Evolutionary conservation across 2,329 filamentous ascomycete genomes (phyloP).

Genomic region (Monosporascus sp.): DNA sequence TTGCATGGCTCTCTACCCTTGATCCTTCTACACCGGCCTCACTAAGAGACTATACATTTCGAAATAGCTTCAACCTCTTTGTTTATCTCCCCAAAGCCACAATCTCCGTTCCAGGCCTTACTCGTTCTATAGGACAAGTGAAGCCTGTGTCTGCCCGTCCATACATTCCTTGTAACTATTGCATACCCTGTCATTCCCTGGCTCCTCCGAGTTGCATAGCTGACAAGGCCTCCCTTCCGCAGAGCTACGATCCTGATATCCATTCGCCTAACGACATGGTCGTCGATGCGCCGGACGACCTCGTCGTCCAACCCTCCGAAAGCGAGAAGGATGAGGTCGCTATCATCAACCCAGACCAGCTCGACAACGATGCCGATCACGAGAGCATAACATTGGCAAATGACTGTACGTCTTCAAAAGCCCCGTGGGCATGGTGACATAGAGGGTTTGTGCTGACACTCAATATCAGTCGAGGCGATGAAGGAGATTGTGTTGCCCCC

Average conservation of each 20-base stretch:
- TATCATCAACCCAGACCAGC: slow-evolving; percentile 50
- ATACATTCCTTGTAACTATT: no score
- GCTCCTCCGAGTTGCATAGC: not conserved
- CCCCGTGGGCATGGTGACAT: not conserved
- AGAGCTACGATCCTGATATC: slow-evolving; percentile 47
- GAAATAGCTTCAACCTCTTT: no score
- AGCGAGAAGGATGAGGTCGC: slow-evolving; percentile 47
- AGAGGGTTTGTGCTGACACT: slow-evolving; percentile 18
- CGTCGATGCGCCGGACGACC: slow-evolving; percentile 50
- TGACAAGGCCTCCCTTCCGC: slow-evolving; percentile 18
- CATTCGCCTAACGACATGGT: slow-evolving; percentile 54
- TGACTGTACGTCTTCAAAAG: slow-evolving; percentile 41
- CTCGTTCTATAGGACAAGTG: no score
- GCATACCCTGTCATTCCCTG: no score
- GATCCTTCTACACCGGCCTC: not conserved
- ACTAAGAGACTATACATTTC: no score
- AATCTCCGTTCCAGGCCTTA: no score
- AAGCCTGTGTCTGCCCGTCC: no score
- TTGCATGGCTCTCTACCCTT: not conserved
- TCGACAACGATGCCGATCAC: slow-evolving; percentile 43
- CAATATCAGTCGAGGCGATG: slow-evolving; percentile 69
- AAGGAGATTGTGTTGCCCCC: slow-evolving; percentile 72
- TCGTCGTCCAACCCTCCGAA: slow-evolving; percentile 41
- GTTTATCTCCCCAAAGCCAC: no score
- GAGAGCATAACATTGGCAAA: slow-evolving; percentile 45